Percentiles rank a stretch among this genome's conserved stretches.
Evolutionary conservation across 768 basidiomycete genomes (phyloP).

Genomic region (Kockovaella imperatae): DNA sequence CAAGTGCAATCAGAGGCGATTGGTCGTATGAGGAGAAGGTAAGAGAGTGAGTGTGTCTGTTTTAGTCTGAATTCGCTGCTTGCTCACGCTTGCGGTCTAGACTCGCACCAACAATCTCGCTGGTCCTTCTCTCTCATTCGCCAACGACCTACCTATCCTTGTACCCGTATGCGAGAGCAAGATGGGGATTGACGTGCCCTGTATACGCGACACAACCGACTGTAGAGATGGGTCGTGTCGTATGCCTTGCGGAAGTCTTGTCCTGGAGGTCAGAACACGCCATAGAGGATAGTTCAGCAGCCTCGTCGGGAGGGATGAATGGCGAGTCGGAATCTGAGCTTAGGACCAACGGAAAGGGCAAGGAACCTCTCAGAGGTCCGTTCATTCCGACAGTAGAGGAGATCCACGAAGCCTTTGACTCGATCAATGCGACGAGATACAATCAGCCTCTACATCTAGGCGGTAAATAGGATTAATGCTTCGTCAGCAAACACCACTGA

Average conservation of each 20-base stretch:
- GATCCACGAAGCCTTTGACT: conserved; percentile 87
- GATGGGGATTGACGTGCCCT: conserved; percentile 80
- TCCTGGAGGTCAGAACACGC: conserved; percentile 50
- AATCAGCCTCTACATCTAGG: conserved; percentile 92
- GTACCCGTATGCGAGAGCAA: conserved; percentile 83
- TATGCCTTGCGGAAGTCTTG: conserved; percentile 79
- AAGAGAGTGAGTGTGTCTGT: conserved; percentile 34
- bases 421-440: conserved; percentile 82
- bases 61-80: not conserved
- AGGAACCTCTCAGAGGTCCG: conserved; percentile 46
- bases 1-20: conserved; percentile 12
- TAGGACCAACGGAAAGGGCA: conserved; percentile 13
- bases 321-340: conserved; percentile 1
- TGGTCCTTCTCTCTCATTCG: conserved; percentile 90
- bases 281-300: conserved; percentile 19
- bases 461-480: conserved; percentile 52
- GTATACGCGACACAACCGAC: conserved; percentile 92
- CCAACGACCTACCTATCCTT: conserved; percentile 81
- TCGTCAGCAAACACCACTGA: conserved; percentile 1
- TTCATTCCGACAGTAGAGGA: conserved; percentile 68
- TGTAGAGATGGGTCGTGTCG: conserved; percentile 88
- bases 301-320: not conserved
- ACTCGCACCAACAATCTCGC: conserved; percentile 68
- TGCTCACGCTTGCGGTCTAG: conserved; percentile 46
- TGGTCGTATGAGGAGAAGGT: conserved; percentile 43